phyloP scores from a whole-genome alignment of 345 rosid species.

The Syzygium aqueum region DNA sequence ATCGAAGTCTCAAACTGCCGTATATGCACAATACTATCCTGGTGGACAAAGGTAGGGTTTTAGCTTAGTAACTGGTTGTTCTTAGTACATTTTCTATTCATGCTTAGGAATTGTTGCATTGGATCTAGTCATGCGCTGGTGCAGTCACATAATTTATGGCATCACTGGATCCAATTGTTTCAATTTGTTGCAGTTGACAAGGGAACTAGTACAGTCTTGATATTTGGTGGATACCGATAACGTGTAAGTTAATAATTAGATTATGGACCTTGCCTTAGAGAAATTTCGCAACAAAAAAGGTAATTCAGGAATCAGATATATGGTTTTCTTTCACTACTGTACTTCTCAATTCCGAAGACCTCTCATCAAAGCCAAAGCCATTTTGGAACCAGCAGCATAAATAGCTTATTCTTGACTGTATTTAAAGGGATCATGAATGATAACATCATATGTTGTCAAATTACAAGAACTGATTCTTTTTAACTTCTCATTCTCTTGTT shows the following conservation, averaged over 20 bases:
- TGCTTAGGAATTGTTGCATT: background rate
- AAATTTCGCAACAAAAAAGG: background rate
- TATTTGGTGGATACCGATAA: background rate
- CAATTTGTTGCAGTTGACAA: background rate
- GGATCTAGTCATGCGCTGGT: background rate
- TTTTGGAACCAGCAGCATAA: background rate
- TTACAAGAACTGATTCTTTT: background rate
- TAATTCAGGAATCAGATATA: background rate
- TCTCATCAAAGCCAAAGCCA: background rate
- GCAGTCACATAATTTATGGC: background rate
- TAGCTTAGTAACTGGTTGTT: background rate
- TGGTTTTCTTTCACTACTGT: background rate
- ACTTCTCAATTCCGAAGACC: background rate
- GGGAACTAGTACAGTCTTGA: background rate
- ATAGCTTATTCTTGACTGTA: background rate
- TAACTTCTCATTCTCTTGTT: background rate
- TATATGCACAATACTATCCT: constrained; percentile 44
- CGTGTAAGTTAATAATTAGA: background rate
- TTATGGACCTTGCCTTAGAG: background rate
- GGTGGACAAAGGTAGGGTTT: constrained; percentile 79
- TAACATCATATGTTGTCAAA: background rate
- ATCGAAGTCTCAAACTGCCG: constrained; percentile 67
- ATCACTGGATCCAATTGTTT: background rate
- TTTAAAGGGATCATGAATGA: background rate
- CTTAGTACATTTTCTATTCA: background rate